Base-by-base conservation (phyloP, 75 land plant genomes). In the Pseudotsuga menziesii region DNA sequence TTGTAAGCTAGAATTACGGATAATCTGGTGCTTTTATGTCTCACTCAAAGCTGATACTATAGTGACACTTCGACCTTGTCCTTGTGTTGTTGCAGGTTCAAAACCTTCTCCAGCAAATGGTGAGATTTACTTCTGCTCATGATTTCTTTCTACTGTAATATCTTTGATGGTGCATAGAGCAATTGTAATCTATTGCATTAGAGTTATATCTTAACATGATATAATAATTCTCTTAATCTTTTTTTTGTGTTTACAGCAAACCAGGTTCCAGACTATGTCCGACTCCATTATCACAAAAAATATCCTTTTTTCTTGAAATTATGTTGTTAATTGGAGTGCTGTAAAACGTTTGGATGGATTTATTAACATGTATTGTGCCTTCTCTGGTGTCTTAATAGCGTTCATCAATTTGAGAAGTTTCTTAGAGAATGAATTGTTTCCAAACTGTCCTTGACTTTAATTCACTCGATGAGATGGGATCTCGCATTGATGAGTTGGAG, bases 231-330 rank as follows among this genome's bases (percentile, higher is more conserved):
- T n/a, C 9, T 48, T 48, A 48, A 48, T 8, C 52, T 9, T 48
- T 48, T 48, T 48, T 11, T 48, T 48, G 52, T 8, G 1, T 48
- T 48, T 81, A 80, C 89, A 92, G 96, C 96, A 93, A 88, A 67
- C 87, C 16, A 92, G 96, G 82, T 93, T 93, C 82, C 96, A 91
- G 77, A 82, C 87, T n/a, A 93, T 93, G 96, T 91, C 96, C 3
- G 96, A 93, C 11, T 82, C 84, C 74, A 93, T 93, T 76, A 75
- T 93, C 41, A 57, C 89, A 76, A 93, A 89, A 62, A 91, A 92
- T 92, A 92, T 92, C 94, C 93, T 92, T 88, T 76, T 20, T 20
- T 39, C 11, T 35, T 48, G 52, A 48, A 48, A 48, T 48, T 48
- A 48, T 48, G 52, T 8, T 48, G 52, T 48, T 48, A 48, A 48